Evolutionary conservation across 139 green algal species (phyloP).

Genomic region (Zygnema cylindricum): DNA sequence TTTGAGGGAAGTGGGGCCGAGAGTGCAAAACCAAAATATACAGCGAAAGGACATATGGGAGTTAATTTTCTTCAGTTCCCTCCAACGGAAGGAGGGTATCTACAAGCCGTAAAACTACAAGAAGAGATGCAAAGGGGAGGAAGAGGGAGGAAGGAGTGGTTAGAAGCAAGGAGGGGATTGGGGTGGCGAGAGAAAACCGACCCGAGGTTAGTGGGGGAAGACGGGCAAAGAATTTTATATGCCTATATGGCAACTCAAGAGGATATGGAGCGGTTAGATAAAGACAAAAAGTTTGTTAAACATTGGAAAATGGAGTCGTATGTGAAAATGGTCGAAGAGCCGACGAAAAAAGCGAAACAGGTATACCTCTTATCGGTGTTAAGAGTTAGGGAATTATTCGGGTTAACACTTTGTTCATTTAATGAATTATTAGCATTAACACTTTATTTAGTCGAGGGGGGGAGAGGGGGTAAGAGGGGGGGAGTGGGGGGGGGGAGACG

Average conservation of each 20-base stretch:
- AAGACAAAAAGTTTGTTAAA: background rate
- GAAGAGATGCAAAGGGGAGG: background rate
- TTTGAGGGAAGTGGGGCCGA: background rate
- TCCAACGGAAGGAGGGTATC: background rate
- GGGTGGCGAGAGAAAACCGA: no score
- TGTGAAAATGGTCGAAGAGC: background rate
- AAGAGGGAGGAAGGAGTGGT: background rate
- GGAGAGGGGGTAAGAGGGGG: background rate
- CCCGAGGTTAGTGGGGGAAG: background rate
- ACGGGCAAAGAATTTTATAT: background rate
- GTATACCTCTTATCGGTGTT: background rate
- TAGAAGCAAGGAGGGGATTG: background rate
- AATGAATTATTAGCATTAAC: background rate
- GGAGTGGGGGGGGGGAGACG: background rate
- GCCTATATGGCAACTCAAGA: background rate
- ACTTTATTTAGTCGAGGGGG: background rate
- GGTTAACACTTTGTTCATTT: background rate
- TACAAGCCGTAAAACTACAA: background rate
- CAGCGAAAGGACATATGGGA: background rate
- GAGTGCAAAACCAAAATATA: background rate
- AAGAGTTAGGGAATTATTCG: background rate
- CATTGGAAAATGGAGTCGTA: background rate
- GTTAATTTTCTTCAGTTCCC: background rate
- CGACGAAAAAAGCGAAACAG: background rate
- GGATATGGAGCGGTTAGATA: background rate